Evolutionary conservation across 306 rosid genomes (phyloP).

Genomic region (Medicago lupulina): DNA sequence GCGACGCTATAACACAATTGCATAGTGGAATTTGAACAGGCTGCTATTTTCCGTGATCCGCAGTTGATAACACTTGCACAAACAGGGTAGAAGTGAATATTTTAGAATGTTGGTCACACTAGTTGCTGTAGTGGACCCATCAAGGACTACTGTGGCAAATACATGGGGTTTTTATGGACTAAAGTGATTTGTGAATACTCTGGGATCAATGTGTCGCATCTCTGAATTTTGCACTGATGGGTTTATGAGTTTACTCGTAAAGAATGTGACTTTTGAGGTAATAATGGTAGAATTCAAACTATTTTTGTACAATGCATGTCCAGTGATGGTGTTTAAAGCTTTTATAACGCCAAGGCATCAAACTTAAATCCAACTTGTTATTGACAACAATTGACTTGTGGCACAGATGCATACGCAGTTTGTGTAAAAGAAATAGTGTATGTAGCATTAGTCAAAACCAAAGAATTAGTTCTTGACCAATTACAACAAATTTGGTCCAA

Average conservation of each 20-base stretch:
- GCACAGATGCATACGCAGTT: constrained; percentile 9
- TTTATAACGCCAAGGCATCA: neutral
- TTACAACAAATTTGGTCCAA: neutral
- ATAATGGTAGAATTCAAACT: neutral
- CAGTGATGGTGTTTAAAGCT: neutral
- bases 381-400: constrained; percentile 1
- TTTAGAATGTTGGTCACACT: neutral
- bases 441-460: constrained; percentile 13
- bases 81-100: neutral
- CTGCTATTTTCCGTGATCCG: no score
- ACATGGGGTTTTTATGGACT: neutral
- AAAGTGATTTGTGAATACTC: neutral
- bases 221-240: neutral
- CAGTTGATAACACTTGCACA: neutral
- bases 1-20: no score
- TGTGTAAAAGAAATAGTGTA: constrained; percentile 1
- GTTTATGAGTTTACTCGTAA: neutral
- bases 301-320: neutral
- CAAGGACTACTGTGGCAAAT: neutral
- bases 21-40: no score
- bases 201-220: neutral
- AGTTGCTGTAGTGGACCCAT: neutral
- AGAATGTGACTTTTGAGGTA: neutral
- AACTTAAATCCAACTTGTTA: neutral
- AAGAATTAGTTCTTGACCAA: neutral